Conservation (phyloP, 2,329 filamentous ascomycete species). For the Phialocephala sp. region DNA sequence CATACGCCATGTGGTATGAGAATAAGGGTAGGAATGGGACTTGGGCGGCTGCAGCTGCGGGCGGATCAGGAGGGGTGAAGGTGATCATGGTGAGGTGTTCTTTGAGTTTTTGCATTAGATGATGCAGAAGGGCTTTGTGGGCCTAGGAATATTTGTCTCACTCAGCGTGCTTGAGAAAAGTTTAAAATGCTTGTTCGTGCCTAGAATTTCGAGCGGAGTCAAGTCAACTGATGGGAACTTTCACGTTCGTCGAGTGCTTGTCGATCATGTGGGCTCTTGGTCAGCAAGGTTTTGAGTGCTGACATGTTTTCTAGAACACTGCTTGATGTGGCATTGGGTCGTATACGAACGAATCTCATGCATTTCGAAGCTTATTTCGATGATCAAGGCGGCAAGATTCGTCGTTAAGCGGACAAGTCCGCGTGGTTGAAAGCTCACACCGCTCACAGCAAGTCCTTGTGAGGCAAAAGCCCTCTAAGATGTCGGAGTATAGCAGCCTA, state of each 20-base stretch:
- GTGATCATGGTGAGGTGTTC: neutral
- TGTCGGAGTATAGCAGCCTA: no score
- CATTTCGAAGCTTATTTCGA: neutral
- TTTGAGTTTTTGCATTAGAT: neutral
- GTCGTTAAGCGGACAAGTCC: no score
- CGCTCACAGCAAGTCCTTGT: no score
- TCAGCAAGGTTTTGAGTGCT: conserved; percentile 4
- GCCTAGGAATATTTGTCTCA: neutral
- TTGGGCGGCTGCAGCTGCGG: neutral
- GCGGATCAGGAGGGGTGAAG: no score
- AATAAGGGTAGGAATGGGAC: neutral
- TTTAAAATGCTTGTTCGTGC: neutral
- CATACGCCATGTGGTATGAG: neutral
- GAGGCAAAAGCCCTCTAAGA: no score
- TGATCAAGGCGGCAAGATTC: no score
- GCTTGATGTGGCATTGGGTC: neutral
- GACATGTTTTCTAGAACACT: neutral
- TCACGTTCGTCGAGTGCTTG: neutral
- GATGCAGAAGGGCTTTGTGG: neutral
- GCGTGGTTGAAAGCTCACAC: no score
- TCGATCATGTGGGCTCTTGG: neutral
- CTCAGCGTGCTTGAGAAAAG: neutral
- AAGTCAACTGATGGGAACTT: neutral
- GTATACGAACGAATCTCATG: neutral
- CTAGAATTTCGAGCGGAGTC: neutral